Evolutionary conservation across 805 yeast genomes (phyloP).

Genomic region (Ogataea ramenticola): DNA sequence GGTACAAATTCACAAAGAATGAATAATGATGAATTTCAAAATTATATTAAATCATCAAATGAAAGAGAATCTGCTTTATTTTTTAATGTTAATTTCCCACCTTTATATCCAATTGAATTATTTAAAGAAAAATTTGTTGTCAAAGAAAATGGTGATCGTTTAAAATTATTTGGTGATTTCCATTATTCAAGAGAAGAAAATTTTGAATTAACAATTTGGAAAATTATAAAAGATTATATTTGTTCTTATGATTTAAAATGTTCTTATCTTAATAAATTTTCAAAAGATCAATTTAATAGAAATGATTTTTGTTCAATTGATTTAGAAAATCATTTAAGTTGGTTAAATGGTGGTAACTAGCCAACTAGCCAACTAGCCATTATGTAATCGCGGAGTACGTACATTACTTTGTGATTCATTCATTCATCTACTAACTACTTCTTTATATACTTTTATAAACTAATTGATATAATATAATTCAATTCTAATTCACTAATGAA

Average conservation of each 20-base stretch:
- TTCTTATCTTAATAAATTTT: conserved; percentile 20
- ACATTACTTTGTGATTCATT: too few relatives aligned
- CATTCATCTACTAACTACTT: too few relatives aligned
- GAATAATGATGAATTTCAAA: conserved; percentile 10
- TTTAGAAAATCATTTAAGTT: conserved; percentile 22
- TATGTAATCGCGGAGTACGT: too few relatives aligned
- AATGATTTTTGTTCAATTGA: conserved; percentile 17
- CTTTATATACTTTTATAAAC: too few relatives aligned
- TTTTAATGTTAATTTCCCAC: conserved; percentile 26
- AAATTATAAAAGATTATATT: conserved; percentile 25
- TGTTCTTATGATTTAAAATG: conserved; percentile 20
- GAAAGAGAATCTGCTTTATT: conserved; percentile 21
- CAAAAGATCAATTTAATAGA: conserved; percentile 10
- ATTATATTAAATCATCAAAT: conserved; percentile 15
- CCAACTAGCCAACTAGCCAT: not conserved
- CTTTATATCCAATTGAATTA: conserved; percentile 25
- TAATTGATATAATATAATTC: too few relatives aligned
- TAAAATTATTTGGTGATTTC: conserved; percentile 19
- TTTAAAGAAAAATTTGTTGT: conserved; percentile 17
- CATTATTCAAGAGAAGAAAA: conserved; percentile 9
- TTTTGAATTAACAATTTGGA: conserved; percentile 21
- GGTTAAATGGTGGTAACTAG: conserved; percentile 12
- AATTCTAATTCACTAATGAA: too few relatives aligned
- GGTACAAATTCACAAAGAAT: conserved; percentile 14
- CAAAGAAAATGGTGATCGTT: conserved; percentile 26